These are phyloP conservation scores for Ochetophila trinervis DNA, from an alignment of 306 rosid genomes.

Conservation along the genomic window DNA sequence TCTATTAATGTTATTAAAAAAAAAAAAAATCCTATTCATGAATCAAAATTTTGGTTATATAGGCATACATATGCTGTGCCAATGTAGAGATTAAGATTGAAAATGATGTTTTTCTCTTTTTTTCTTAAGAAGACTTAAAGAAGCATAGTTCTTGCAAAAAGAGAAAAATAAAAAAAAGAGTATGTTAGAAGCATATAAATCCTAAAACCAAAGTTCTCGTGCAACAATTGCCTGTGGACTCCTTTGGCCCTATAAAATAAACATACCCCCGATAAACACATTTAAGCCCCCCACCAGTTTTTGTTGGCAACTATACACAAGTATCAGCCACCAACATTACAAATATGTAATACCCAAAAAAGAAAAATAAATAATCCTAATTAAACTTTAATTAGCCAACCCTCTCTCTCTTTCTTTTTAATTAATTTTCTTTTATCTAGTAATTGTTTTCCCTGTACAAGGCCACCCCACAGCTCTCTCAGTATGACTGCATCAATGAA, in stretches of 20 bases:
- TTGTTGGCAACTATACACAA: not conserved
- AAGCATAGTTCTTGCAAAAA: too few species aligned
- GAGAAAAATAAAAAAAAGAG: conserved; percentile 5
- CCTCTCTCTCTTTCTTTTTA: too few species aligned
- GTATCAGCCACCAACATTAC: not conserved
- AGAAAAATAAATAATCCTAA: too few species aligned
- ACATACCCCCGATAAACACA: not conserved
- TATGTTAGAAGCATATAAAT: not conserved
- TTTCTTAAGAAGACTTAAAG: too few species aligned
- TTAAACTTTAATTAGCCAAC: too few species aligned
- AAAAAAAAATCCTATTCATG: too few species aligned
- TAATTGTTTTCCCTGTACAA: conserved; percentile 49
- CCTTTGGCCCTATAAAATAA: conserved; percentile 13
- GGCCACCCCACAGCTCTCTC: conserved; percentile 10
- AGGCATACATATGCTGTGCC: not conserved
- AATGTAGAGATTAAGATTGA: not conserved
- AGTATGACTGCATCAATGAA: conserved; percentile 71
- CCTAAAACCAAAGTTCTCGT: conserved; percentile 16
- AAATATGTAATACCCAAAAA: too few species aligned
- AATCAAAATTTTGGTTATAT: not conserved
- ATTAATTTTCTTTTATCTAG: conserved; percentile 13
- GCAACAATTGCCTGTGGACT: conserved; percentile 3
- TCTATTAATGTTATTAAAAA: too few species aligned
- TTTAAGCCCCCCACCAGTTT: conserved; percentile 4
- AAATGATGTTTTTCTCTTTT: not conserved